Conservation (phyloP, 805 yeast species). For the Wickerhamomyces alni region DNA sequence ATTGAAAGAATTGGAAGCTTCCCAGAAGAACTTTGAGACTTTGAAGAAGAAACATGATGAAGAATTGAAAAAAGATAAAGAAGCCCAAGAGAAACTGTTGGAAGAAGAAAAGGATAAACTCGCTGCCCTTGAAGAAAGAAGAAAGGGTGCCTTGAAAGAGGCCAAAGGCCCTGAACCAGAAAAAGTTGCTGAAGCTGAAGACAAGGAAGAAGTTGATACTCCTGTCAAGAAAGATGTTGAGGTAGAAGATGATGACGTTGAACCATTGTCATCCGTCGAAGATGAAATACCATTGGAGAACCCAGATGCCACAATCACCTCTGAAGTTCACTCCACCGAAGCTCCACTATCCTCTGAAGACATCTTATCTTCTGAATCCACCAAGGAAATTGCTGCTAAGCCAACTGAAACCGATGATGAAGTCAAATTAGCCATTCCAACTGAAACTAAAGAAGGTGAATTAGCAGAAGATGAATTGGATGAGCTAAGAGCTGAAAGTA, state of each 20-base stretch:
- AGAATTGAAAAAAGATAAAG: slow-evolving; percentile 2
- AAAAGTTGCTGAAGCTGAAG: slow-evolving; percentile 1
- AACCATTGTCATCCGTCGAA: not conserved
- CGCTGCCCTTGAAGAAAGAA: slow-evolving; percentile 7
- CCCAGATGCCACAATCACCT: not conserved
- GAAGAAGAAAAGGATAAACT: slow-evolving; percentile 3
- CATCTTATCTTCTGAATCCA: not conserved
- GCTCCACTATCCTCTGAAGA: not conserved
- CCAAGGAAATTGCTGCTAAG: not conserved
- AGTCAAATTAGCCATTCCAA: not conserved
- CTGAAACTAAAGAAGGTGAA: not conserved
- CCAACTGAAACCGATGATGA: not conserved
- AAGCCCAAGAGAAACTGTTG: not conserved
- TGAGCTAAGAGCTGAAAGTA: not conserved
- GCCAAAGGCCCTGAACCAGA: slow-evolving; percentile 4
- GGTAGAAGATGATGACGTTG: slow-evolving; percentile 3
- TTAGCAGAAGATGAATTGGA: slow-evolving; percentile 1
- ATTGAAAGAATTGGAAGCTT: slow-evolving; percentile 3
- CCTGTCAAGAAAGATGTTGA: slow-evolving; percentile 11
- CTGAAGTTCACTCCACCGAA: not conserved
- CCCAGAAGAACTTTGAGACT: slow-evolving; percentile 2
- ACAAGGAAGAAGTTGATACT: not conserved
- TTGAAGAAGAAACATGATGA: slow-evolving; percentile 5
- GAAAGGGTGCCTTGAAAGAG: slow-evolving; percentile 6
- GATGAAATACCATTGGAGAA: slow-evolving; percentile 1